A percentile compares a stretch with the other conserved stretches of the same genome.
Conservation (phyloP, 805 yeast genomes). For the Maudiozyma saulgeensis region DNA sequence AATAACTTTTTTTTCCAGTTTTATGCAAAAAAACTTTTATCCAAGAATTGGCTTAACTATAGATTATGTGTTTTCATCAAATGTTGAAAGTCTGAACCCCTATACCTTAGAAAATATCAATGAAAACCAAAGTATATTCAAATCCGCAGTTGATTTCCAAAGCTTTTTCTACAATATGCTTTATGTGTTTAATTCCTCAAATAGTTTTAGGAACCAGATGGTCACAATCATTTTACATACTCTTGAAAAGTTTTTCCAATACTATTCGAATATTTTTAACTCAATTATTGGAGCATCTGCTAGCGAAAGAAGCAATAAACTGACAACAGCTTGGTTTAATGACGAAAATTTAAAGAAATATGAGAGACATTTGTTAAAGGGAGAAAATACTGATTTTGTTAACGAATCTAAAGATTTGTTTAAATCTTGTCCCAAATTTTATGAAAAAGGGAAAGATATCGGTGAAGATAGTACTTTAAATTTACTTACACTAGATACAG, state of each 20-base stretch:
- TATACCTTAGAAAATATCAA: conserved; percentile 29
- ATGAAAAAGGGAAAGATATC: conserved; percentile 20
- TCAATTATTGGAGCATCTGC: conserved; percentile 17
- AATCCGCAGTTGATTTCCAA: conserved; percentile 24
- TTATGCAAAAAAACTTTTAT: conserved; percentile 56
- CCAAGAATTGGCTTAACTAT: conserved; percentile 54
- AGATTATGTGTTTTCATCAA: conserved; percentile 40
- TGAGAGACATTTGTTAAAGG: conserved; percentile 27
- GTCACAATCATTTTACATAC: conserved; percentile 32
- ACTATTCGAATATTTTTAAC: conserved; percentile 28
- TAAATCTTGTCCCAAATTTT: conserved; percentile 24
- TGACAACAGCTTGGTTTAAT: conserved; percentile 30
- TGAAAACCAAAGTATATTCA: conserved; percentile 25
- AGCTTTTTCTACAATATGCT: conserved; percentile 18
- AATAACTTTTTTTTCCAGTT: conserved; percentile 45
- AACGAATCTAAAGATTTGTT: conserved; percentile 26
- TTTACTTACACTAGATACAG: conserved; percentile 38
- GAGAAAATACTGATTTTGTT: conserved; percentile 10
- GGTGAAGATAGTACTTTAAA: conserved; percentile 47
- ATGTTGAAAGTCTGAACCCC: conserved; percentile 34
- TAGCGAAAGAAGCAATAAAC: conserved; percentile 17
- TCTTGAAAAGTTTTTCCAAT: conserved; percentile 31
- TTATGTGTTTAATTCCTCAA: conserved; percentile 30
- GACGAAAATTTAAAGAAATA: conserved; percentile 24
- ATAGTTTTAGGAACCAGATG: conserved; percentile 44